Base-by-base conservation (phyloP, 2,329 filamentous ascomycete genomes). In the Exophiala sp. region DNA sequence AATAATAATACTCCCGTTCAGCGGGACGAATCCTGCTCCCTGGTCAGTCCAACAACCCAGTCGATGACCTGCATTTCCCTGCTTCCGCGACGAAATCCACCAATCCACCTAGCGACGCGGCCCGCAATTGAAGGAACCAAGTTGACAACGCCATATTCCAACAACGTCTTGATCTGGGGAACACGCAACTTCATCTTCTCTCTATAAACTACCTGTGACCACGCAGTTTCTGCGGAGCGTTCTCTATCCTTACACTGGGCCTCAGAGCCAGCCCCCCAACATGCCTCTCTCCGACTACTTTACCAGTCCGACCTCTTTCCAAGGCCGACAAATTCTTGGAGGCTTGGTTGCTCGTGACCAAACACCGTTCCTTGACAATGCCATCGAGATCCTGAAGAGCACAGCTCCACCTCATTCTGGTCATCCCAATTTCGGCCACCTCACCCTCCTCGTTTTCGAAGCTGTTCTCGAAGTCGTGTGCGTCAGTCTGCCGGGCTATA, bases 391-490 rank as follows among this genome's bases (percentile, higher is more conserved):
- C n/a, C 34, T 57, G 10, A 54, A 53, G 12, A 50, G 47, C 43
- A 46, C 44, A 1, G 32, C 48, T 20, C 35, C 50, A 35, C 44
- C 38, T 2, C 70, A 72, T 55, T 62, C 72, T 11, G 71, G 69
- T 41, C 75, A 81, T 62, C 77, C 78, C 3, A 68, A 75, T 9
- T 71, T 82, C 54, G 69, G 72, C 14, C 72, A 91, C 64, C 79
- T 96, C 29, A 79, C 85, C 36, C 78, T 95, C 21, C 84, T 96
- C 55, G 91, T 97, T 63, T 96, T 96, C 66, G 91, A 95, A 73
- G 94, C 94, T 9, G 91, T 96, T 24, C 78, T 96, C 66, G 91
- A 96, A 69, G 92, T 97, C 20, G 88, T 99, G 46, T 97, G 91
- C 69, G 91, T 99, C 69, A 92, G 88, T 70, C 74, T 96, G 63